Conservation (phyloP, 2,329 filamentous ascomycete genomes). For the Pseudogymnoascus sp. region DNA sequence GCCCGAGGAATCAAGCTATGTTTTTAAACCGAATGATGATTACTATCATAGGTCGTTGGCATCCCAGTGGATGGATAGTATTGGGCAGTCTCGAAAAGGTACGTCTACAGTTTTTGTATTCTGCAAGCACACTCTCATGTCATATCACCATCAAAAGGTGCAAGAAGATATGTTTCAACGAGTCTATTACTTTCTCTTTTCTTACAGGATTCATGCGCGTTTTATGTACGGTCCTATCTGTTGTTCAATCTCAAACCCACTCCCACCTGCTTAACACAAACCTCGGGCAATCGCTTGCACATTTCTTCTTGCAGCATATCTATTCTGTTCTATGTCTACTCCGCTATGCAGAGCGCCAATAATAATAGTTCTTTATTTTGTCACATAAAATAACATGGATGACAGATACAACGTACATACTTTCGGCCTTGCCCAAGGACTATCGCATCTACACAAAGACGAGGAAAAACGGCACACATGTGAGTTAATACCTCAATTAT, state of each 20-base stretch:
- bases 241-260: background rate
- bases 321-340: background rate
- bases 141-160: background rate
- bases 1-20: background rate
- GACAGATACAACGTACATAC: background rate
- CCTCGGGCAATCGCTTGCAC: background rate
- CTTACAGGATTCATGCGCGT: too few species aligned
- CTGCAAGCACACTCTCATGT: background rate
- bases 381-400: background rate
- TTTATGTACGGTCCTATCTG: background rate
- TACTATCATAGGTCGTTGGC: background rate
- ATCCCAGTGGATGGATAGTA: background rate
- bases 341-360: background rate
- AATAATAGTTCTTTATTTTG: background rate
- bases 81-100: background rate
- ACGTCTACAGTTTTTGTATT: background rate
- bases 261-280: background rate
- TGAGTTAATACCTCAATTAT: background rate
- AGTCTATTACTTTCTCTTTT: background rate
- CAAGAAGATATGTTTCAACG: background rate
- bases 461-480: background rate
- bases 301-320: background rate
- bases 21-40: slow-evolving; percentile 1
- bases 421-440: background rate
- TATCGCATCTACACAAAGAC: slow-evolving; percentile 1